Conservation (phyloP, 1,284 basidiomycete genomes). For the Ganoderma sinense region DNA sequence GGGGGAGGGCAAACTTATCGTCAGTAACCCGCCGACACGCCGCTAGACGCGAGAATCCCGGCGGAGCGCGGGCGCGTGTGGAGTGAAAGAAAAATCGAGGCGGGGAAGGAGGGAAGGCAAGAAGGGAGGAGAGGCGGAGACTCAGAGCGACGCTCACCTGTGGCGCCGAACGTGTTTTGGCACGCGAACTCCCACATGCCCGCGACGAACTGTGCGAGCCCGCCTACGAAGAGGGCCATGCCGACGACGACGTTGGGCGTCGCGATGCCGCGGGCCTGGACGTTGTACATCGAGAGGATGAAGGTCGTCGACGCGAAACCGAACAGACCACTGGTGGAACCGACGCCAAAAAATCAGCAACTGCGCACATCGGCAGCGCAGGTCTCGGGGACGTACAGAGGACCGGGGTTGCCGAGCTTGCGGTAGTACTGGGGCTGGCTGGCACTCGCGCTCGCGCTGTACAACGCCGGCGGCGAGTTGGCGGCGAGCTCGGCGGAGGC, state of each 20-base stretch:
- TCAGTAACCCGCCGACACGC: background rate
- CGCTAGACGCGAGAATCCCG: background rate
- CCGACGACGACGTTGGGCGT: slow-evolving; percentile 82
- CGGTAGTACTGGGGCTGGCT: slow-evolving; percentile 26
- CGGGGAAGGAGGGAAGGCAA: background rate
- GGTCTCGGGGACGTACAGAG: slow-evolving; percentile 37
- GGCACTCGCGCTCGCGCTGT: slow-evolving; percentile 11
- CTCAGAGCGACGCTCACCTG: slow-evolving; percentile 55
- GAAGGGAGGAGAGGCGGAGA: background rate
- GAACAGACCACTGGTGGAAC: slow-evolving; percentile 62
- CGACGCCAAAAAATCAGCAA: background rate
- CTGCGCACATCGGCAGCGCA: slow-evolving; percentile 3
- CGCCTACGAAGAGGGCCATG: slow-evolving; percentile 86
- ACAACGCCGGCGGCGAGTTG: slow-evolving; percentile 23
- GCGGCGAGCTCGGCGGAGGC: slow-evolving; percentile 30
- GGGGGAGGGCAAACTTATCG: slow-evolving; percentile 18
- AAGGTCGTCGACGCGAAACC: slow-evolving; percentile 80
- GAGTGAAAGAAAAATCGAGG: background rate
- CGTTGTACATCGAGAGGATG: slow-evolving; percentile 74
- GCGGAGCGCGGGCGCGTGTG: background rate
- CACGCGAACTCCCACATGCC: slow-evolving; percentile 87
- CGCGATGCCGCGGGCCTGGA: slow-evolving; percentile 56
- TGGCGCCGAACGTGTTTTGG: slow-evolving; percentile 75
- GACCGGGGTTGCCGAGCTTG: slow-evolving; percentile 38
- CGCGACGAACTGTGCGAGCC: slow-evolving; percentile 79